Percentiles rank a stretch among this genome's conserved stretches.
Evolutionary conservation across 768 basidiomycete genomes (phyloP).

Genomic region (Plicaturopsis crispa): DNA sequence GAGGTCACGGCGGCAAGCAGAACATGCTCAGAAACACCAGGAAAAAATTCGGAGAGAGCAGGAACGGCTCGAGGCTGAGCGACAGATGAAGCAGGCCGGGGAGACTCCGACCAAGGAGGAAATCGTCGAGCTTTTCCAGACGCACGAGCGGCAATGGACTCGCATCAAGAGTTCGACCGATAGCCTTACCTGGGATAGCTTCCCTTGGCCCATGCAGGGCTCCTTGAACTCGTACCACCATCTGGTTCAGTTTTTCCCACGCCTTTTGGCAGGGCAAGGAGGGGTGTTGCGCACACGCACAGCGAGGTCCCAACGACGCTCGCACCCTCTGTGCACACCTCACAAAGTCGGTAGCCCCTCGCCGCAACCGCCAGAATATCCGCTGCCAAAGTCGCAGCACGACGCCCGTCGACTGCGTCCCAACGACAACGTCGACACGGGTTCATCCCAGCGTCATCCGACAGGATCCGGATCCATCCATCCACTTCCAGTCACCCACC

Average conservation of each 20-base stretch:
- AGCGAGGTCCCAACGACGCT: no score
- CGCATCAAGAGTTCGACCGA: constrained; percentile 23
- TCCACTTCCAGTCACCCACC: no score
- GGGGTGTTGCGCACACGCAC: no score
- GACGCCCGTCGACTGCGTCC: no score
- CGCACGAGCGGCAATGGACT: constrained; percentile 58
- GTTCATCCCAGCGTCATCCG: no score
- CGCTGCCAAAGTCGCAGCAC: no score
- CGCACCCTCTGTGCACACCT: constrained; percentile 8
- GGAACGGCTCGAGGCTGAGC: constrained; percentile 36
- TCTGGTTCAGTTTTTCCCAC: constrained; percentile 13
- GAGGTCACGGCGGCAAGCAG: constrained; percentile 56
- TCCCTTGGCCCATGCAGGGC: constrained; percentile 56
- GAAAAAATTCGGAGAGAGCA: constrained; percentile 66
- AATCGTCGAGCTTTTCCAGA: constrained; percentile 44
- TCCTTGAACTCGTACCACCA: constrained; percentile 17
- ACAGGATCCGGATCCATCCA: no score
- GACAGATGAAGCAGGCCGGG: constrained; percentile 20
- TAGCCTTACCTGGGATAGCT: constrained; percentile 50
- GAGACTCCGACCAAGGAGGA: constrained; percentile 51
- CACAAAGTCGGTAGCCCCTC: neutral
- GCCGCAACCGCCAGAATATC: no score
- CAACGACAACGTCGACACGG: no score
- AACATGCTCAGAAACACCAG: constrained; percentile 56
- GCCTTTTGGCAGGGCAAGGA: no score